Evolutionary conservation across 78 protist species (phyloP).

Genomic region (Tieghemostelium lacteum): DNA sequence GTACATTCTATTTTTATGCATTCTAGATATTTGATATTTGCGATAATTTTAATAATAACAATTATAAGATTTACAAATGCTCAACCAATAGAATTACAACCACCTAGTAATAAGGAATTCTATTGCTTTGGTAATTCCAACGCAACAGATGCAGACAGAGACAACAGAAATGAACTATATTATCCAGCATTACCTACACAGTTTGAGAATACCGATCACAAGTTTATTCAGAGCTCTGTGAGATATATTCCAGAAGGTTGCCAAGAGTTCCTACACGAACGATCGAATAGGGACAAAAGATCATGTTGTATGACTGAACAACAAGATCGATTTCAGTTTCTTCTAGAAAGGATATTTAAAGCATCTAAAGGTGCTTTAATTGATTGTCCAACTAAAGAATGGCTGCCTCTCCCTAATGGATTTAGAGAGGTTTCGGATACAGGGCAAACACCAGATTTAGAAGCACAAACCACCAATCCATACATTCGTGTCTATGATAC

Average conservation of each 20-base stretch:
- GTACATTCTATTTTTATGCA: no score
- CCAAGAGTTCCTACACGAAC: background rate
- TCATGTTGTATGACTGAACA: background rate
- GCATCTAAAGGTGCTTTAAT: background rate
- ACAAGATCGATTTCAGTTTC: background rate
- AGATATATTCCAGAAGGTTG: background rate
- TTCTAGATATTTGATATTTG: no score
- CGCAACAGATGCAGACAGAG: no score
- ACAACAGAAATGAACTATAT: no score
- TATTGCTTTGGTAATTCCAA: no score
- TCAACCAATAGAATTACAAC: no score
- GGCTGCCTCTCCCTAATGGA: background rate
- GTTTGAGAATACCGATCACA: no score
- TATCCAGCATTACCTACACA: no score
- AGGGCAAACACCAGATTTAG: conserved; percentile 22
- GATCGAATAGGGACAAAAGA: background rate
- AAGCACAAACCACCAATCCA: background rate
- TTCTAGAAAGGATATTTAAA: background rate
- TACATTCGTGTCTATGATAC: conserved; percentile 33
- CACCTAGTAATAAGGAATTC: no score
- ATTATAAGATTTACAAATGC: no score
- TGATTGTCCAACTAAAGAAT: background rate
- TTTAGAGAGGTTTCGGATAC: background rate
- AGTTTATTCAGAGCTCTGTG: no score
- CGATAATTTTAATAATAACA: no score